phyloP scores from a whole-genome alignment of 257 asterid species.

The Ajuga chamaepitys region DNA sequence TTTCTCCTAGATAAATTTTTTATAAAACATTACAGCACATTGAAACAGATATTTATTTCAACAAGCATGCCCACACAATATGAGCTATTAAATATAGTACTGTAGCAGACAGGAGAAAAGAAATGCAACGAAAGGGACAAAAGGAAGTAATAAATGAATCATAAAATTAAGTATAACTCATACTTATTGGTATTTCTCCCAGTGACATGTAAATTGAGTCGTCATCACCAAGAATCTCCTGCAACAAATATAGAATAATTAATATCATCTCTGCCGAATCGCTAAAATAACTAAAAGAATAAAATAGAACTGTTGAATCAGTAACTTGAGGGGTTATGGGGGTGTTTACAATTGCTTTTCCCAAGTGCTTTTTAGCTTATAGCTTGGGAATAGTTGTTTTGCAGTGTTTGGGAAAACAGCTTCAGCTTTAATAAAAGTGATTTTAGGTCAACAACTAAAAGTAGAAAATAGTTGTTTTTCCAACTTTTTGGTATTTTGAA shows the following conservation, averaged over 20 bases:
- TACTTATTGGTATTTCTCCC: conserved; percentile 93
- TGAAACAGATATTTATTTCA: not conserved
- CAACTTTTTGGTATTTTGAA: too few relatives aligned
- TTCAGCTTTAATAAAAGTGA: too few relatives aligned
- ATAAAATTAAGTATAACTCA: conserved; percentile 19
- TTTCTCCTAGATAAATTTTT: not conserved
- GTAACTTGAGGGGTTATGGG: too few relatives aligned
- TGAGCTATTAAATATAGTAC: not conserved
- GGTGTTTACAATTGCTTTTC: too few relatives aligned
- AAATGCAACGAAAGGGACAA: conserved; percentile 3
- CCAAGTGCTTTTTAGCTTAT: too few relatives aligned
- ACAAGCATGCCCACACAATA: not conserved
- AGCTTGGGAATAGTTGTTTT: too few relatives aligned
- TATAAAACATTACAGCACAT: not conserved
- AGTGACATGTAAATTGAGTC: conserved; percentile 91
- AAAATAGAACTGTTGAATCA: too few relatives aligned
- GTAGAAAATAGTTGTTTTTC: too few relatives aligned
- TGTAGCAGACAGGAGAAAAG: not conserved
- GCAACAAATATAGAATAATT: conserved; percentile 22
- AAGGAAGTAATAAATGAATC: not conserved
- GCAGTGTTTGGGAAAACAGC: too few relatives aligned
- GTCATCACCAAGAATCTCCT: conserved; percentile 95
- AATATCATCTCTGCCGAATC: not conserved
- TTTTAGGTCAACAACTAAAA: too few relatives aligned
- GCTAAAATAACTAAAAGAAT: not conserved